Percentiles rank a stretch among this genome's conserved stretches.
These are phyloP conservation scores for Globisporangium spiculum DNA, from an alignment of 352 stramenopile species.

Conservation along the genomic window DNA sequence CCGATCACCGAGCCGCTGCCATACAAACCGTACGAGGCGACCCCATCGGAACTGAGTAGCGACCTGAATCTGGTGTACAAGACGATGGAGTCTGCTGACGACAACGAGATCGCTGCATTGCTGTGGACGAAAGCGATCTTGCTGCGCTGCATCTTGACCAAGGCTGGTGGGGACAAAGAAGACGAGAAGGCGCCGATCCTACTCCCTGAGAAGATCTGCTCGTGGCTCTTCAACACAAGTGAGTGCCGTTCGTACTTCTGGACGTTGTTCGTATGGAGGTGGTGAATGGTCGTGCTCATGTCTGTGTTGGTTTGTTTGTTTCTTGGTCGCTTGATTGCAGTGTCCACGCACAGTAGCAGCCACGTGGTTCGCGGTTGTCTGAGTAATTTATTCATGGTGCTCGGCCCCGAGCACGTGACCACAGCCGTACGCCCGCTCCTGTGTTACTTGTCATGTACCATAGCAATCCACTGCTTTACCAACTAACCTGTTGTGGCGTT, in stretches of 20 bases:
- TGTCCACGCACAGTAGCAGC: conserved; percentile 67
- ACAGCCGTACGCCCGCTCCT: conserved; percentile 3
- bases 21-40: conserved; percentile 59
- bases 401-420: conserved; percentile 11
- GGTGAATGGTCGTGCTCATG: conserved; percentile 5
- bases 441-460: conserved; percentile 5
- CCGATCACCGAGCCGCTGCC: conserved; percentile 65
- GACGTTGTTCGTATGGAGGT: neutral
- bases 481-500: neutral
- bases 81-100: conserved; percentile 51
- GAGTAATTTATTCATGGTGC: conserved; percentile 64
- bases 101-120: conserved; percentile 49
- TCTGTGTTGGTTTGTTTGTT: neutral
- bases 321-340: conserved; percentile 27
- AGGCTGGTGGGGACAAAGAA: neutral
- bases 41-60: conserved; percentile 43
- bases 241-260: conserved; percentile 13
- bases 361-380: conserved; percentile 70
- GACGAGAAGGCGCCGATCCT: conserved; percentile 11
- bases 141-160: conserved; percentile 44
- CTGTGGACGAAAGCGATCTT: conserved; percentile 78
- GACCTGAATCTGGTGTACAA: conserved; percentile 61
- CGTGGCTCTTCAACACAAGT: conserved; percentile 82
- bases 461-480: neutral
- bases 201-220: conserved; percentile 56